phyloP scores from a whole-genome alignment of 306 rosid species.

The Hippophae gyantsensis region DNA sequence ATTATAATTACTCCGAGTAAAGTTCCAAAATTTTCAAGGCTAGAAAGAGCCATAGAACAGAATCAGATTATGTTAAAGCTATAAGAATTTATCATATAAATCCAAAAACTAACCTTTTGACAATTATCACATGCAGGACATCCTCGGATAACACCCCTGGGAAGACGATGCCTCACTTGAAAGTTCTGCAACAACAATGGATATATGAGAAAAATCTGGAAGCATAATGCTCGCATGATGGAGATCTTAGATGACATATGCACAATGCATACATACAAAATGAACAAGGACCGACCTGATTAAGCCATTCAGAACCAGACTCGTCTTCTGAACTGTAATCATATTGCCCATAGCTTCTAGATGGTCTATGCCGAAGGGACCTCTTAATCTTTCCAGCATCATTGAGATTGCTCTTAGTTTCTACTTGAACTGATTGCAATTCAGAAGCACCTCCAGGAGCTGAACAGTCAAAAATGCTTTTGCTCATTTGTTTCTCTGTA shows the following conservation, averaged over 20 bases:
- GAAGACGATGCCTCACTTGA: conserved; percentile 38
- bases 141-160: conserved; percentile 86
- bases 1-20: no score
- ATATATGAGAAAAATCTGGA: conserved; percentile 25
- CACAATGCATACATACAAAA: conserved; percentile 9
- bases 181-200: conserved; percentile 51
- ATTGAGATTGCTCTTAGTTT: conserved; percentile 26
- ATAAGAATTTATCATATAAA: no score
- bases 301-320: conserved; percentile 49
- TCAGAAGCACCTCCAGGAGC: conserved; percentile 39
- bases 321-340: conserved; percentile 52
- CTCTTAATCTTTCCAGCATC: conserved; percentile 52
- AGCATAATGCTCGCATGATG: conserved; percentile 8
- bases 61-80: no score
- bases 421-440: conserved; percentile 44
- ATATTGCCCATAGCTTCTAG: conserved; percentile 49
- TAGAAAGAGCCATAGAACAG: no score
- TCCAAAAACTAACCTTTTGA: conserved; percentile 56
- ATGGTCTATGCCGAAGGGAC: conserved; percentile 58
- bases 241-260: background rate
- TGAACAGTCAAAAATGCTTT: conserved; percentile 33
- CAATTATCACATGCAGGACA: conserved; percentile 77
- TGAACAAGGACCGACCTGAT: conserved; percentile 48
- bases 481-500: conserved; percentile 35
- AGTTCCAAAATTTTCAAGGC: no score